These are phyloP conservation scores for Globisporangium nodosum DNA, from an alignment of 352 stramenopile species.

Conservation along the genomic window DNA sequence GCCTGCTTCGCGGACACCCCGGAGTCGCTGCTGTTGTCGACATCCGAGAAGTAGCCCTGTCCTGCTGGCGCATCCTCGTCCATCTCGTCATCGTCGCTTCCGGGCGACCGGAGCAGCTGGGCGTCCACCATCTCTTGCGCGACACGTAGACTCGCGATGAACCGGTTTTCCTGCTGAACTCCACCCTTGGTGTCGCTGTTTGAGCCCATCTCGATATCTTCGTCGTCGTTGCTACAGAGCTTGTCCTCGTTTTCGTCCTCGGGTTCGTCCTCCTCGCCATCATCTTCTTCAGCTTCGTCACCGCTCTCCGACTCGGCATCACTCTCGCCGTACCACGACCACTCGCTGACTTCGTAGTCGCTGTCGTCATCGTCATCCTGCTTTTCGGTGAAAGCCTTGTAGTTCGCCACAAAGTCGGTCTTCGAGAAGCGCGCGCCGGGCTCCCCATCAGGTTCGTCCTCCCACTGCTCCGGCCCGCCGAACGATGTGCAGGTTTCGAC, in stretches of 20 bases:
- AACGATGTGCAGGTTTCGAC: constrained; percentile 38
- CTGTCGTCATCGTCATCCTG: constrained; percentile 40
- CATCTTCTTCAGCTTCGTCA: constrained; percentile 14
- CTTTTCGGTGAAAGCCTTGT: constrained; percentile 29
- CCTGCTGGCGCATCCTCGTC: constrained; percentile 37
- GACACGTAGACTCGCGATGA: constrained; percentile 33
- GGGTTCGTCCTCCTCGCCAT: not conserved
- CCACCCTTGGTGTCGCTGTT: constrained; percentile 15
- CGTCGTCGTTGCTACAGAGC: not conserved
- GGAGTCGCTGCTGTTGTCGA: constrained; percentile 34
- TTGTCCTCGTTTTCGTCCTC: not conserved
- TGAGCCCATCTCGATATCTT: constrained; percentile 18
- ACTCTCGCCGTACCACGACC: constrained; percentile 55
- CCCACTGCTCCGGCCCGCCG: constrained; percentile 11
- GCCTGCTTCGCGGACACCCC: constrained; percentile 19
- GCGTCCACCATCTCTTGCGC: constrained; percentile 48
- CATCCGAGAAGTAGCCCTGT: constrained; percentile 75
- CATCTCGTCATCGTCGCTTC: constrained; percentile 21
- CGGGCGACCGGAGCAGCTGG: constrained; percentile 27
- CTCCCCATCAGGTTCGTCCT: constrained; percentile 55
- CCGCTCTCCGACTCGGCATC: constrained; percentile 42
- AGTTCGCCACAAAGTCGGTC: constrained; percentile 64
- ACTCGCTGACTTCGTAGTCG: constrained; percentile 42
- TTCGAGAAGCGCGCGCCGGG: constrained; percentile 38
- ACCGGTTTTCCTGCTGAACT: constrained; percentile 24